These are phyloP conservation scores for Syzygium syzygioides DNA, from an alignment of 441 rosid genomes.

Conservation along the genomic window DNA sequence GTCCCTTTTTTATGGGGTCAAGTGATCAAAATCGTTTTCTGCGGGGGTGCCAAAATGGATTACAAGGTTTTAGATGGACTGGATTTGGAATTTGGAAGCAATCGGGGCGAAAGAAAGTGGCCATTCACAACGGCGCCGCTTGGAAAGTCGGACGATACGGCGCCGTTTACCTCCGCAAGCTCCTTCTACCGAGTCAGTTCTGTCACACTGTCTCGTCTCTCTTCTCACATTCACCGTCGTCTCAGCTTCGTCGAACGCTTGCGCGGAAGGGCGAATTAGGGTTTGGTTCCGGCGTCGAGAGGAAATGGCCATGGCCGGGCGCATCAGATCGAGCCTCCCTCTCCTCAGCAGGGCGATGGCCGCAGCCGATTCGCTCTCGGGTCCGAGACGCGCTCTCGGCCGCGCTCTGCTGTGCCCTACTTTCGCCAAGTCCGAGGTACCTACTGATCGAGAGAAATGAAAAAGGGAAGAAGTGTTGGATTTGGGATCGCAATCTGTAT, in stretches of 20 bases:
- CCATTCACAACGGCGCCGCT: neutral
- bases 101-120: neutral
- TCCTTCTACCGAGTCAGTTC: neutral
- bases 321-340: constrained; percentile 64
- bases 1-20: neutral
- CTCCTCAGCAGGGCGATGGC: constrained; percentile 31
- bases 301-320: constrained; percentile 56
- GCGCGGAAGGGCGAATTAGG: constrained; percentile 11
- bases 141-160: neutral
- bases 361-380: constrained; percentile 29
- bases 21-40: neutral
- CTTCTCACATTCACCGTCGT: neutral
- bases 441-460: neutral
- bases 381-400: constrained; percentile 28
- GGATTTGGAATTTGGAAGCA: neutral
- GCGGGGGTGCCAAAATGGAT: neutral
- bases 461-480: neutral
- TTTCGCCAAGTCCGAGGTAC: constrained; percentile 36
- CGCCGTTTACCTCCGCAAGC: neutral
- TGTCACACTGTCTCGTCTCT: neutral
- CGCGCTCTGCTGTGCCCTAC: constrained; percentile 28
- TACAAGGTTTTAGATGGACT: neutral
- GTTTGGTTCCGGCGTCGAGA: neutral
- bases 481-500: neutral
- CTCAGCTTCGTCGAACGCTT: neutral